These are phyloP conservation scores for Penicillium sp. DNA, from an alignment of 2,329 filamentous ascomycete genomes.

Conservation along the genomic window DNA sequence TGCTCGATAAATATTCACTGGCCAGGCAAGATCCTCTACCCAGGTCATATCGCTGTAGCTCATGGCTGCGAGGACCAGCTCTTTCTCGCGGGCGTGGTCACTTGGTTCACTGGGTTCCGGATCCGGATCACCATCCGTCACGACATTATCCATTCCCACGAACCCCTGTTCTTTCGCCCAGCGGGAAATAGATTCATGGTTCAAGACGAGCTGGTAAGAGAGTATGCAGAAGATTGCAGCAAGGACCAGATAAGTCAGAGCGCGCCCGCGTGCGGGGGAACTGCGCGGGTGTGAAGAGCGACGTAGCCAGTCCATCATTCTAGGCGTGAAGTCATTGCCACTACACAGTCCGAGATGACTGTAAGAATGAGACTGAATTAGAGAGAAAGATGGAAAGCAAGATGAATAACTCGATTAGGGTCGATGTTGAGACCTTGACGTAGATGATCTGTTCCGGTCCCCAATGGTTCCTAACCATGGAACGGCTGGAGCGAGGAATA, in stretches of 20 bases:
- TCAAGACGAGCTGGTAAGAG: conserved; percentile 20
- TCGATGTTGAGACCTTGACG: background rate
- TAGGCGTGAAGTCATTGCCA: background rate
- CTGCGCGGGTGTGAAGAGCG: conserved; percentile 2
- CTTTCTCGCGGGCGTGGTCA: conserved; percentile 4
- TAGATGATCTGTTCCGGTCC: background rate
- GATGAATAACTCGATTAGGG: background rate
- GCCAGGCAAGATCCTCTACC: conserved; percentile 19
- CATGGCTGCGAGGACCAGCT: conserved; percentile 24
- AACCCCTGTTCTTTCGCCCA: conserved; percentile 2
- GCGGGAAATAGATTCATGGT: conserved; percentile 7
- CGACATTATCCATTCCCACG: background rate
- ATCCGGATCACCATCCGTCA: background rate
- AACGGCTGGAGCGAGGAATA: background rate
- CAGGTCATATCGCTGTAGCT: conserved; percentile 21
- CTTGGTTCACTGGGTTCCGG: background rate
- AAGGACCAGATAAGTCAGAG: conserved; percentile 17
- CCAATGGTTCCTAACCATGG: background rate
- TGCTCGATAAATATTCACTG: conserved; percentile 40
- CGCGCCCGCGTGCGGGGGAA: conserved; percentile 5
- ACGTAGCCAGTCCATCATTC: conserved; percentile 5
- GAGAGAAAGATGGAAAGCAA: background rate
- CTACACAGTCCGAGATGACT: background rate
- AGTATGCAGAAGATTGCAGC: conserved; percentile 14
- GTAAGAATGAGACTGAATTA: background rate